Evolutionary conservation across 345 rosid genomes (phyloP), one percentile per base, ranked within the genome.

Genomic region (Populus simonii): DNA sequence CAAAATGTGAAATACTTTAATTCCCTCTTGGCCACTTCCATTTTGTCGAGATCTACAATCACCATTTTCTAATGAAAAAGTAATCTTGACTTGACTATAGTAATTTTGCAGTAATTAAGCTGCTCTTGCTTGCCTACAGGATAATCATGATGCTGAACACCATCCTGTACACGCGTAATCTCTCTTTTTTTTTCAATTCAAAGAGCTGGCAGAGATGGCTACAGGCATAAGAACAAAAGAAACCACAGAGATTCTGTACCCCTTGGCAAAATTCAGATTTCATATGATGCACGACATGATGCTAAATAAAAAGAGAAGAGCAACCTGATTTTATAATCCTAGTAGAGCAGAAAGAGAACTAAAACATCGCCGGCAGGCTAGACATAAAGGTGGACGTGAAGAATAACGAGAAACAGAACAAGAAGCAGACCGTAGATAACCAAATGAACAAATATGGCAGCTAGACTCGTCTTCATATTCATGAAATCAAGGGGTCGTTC

Each of bases 401-500:
- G 97, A 80, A 93, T 80, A 18, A 91, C 89, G 25, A 91, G 80
- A 31, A 95, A 83, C 83, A 95, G 82, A 77, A 93, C 86, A 47
- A 95, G 92, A 69, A 93, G 82, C 80, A 95, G 84, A 81, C 88
- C 87, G 22, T 87, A 95, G 35, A 95, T 84, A 74, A 95, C 83
- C 22, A 91, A 75, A 72, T 95, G 98, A 4, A 91, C 92, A 66
- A 92, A 85, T 7, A 93, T 86, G 78, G 99, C 84, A 11, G 97
- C 91, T 0, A 92, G 1, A n/a, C 92, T 92, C 0, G 98, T 95
- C 89, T 91, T 91, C 99, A 93, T 92, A 87, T 87, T 93, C 88
- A 92, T 81, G 84, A 91, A 91, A 75, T 85, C 96, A 15, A 93
- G 71, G 3, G 97, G 92, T 29, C 84, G 83, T 45, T 89, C 84